Conservation (phyloP, 2,329 filamentous ascomycete species). For the Botrytis byssoidea region DNA sequence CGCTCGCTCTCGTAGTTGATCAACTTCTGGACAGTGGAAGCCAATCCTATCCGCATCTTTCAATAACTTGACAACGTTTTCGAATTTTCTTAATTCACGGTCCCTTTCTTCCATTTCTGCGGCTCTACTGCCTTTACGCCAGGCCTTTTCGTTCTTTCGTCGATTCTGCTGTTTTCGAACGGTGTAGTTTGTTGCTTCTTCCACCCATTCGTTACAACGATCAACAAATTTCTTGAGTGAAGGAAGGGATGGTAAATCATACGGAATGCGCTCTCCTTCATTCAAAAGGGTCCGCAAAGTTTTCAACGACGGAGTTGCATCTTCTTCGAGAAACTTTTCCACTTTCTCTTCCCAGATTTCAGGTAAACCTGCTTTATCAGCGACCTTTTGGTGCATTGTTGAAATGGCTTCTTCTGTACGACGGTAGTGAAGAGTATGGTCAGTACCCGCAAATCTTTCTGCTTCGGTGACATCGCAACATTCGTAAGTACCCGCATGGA, state of each 20-base stretch:
- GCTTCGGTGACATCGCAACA: conserved; percentile 72
- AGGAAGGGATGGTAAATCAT: conserved; percentile 77
- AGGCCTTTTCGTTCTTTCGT: conserved; percentile 87
- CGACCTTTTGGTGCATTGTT: conserved; percentile 68
- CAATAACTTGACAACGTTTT: conserved; percentile 83
- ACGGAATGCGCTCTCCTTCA: conserved; percentile 95
- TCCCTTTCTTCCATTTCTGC: conserved; percentile 81
- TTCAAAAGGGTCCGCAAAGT: conserved; percentile 77
- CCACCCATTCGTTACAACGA: conserved; percentile 95
- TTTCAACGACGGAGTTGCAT: conserved; percentile 81
- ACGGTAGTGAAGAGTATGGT: conserved; percentile 75
- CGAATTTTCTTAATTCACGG: conserved; percentile 81
- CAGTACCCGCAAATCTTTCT: conserved; percentile 65
- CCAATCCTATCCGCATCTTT: conserved; percentile 80
- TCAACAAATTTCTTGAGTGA: conserved; percentile 88
- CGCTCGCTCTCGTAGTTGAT: conserved; percentile 78
- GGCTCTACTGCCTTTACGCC: conserved; percentile 72
- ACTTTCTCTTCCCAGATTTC: conserved; percentile 91
- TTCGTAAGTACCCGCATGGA: conserved; percentile 75
- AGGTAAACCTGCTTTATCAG: conserved; percentile 81
- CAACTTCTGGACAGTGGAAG: conserved; percentile 92
- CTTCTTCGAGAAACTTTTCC: conserved; percentile 78
- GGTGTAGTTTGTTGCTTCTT: conserved; percentile 94
- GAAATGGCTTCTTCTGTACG: conserved; percentile 70
- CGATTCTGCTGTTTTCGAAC: conserved; percentile 97